Percentiles rank a stretch among this genome's conserved stretches.
phyloP scores from a whole-genome alignment of 148 eudicot genomes.

The Fallopia convolvulus region DNA sequence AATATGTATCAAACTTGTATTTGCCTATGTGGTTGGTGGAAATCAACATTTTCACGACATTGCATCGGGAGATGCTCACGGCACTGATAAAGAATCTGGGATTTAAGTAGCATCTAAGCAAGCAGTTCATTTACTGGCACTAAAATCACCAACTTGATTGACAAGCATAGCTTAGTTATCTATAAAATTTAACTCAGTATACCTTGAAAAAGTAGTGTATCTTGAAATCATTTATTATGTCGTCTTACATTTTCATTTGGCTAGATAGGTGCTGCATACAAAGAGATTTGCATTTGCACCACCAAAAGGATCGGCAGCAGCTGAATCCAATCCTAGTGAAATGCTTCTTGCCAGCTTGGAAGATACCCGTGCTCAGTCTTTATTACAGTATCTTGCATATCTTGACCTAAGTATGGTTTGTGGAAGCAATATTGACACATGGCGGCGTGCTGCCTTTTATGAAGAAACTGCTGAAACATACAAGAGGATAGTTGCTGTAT shows the following conservation, averaged over 20 bases:
- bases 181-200: neutral
- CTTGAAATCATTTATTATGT: neutral
- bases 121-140: neutral
- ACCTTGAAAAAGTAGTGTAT: neutral
- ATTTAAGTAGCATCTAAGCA: neutral
- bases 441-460: slow-evolving; percentile 93
- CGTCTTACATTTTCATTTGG: slow-evolving; percentile 8
- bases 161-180: neutral
- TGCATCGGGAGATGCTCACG: too few species aligned
- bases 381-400: slow-evolving; percentile 74
- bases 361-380: slow-evolving; percentile 59
- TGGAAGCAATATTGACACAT: slow-evolving; percentile 69
- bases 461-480: slow-evolving; percentile 93
- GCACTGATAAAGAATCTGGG: neutral
- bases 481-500: slow-evolving; percentile 59
- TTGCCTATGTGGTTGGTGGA: neutral
- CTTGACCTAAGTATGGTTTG: slow-evolving; percentile 90
- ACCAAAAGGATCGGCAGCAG: slow-evolving; percentile 81
- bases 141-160: neutral
- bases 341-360: slow-evolving; percentile 67
- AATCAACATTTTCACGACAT: neutral
- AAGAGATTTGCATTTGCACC: slow-evolving; percentile 81
- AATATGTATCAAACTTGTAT: neutral
- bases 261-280: slow-evolving; percentile 62
- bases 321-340: slow-evolving; percentile 80